These are phyloP conservation scores for Corymbia maculata DNA, from an alignment of 345 rosid species.

Conservation along the genomic window DNA sequence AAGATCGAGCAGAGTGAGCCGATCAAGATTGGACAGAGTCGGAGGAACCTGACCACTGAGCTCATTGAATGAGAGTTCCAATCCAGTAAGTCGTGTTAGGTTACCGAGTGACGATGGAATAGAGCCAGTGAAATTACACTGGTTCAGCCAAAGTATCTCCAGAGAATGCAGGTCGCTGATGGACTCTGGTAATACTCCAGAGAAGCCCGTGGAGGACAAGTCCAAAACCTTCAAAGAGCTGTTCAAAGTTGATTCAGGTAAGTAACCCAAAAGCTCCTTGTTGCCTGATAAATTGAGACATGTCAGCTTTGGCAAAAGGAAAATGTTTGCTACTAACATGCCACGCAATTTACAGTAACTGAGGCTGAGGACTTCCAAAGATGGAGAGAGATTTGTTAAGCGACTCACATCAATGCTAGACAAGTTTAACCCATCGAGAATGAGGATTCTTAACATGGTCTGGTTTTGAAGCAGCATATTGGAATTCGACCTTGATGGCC, in stretches of 20 bases:
- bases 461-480: neutral
- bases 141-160: neutral
- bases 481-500: neutral
- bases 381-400: neutral
- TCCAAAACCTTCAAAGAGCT: neutral
- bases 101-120: constrained; percentile 12
- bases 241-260: constrained; percentile 1
- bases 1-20: neutral
- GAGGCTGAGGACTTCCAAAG: neutral
- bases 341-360: neutral
- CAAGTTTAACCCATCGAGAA: neutral
- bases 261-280: neutral
- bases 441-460: neutral
- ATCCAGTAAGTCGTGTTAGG: constrained; percentile 1
- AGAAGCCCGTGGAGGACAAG: neutral
- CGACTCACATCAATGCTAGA: neutral
- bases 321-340: neutral
- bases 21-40: neutral
- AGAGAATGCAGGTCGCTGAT: neutral
- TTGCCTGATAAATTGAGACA: neutral
- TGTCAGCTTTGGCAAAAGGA: neutral
- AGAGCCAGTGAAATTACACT: constrained; percentile 4
- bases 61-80: neutral
- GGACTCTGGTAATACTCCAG: constrained; percentile 11
- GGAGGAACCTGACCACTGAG: neutral